Base-by-base conservation (phyloP, 2,329 filamentous ascomycete species). In the Phyllosticta citrichinensis region DNA sequence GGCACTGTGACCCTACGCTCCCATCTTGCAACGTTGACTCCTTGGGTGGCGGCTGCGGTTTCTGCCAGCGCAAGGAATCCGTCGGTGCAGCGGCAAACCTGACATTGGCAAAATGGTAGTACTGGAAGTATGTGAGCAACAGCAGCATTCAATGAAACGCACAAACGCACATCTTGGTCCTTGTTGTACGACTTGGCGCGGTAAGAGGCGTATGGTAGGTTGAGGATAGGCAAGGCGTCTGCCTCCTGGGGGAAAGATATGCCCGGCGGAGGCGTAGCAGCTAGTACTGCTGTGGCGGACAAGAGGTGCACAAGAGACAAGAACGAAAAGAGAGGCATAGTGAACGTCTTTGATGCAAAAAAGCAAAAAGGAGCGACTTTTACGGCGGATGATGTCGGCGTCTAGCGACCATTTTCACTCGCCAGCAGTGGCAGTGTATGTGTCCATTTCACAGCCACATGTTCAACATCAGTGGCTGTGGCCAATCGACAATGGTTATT, bases 91-190 rank as follows among this genome's bases (percentile, higher is more conserved):
- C 78, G 5, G 80, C 82, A 68, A 79, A 84, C 52, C 81, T 77
- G 63, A 84, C 82, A 65, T 84, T 83, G 58, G 72, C 77, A 70
- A 84, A 84, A 63, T 79, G 81, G 69, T 81, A 83, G 63, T 78
- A 73, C 40, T 47, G 40, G 12, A 47, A 47, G 27, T 47, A 14
- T 14, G 40, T 47, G 40, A 47, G 40, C 40, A n/a, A 47, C 6
- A 14, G 14, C 5, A n/a, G 17, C 6, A 47, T 8, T 5, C 40
- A n/a, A 47, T 2, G 17, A 47, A 14, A 17, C 14, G 2, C 40
- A 47, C 40, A 47, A 47, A 47, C 40, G 40, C 40, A 47, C 40
- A n/a, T 47, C 40, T 47, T 47, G 19, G 40, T 47, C 40, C 40
- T 47, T 47, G 8, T 47, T 47, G 40, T 47, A 47, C 40, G 17